phyloP scores from a whole-genome alignment of 768 basidiomycete species.

The Rhizopogon vinicolor region DNA sequence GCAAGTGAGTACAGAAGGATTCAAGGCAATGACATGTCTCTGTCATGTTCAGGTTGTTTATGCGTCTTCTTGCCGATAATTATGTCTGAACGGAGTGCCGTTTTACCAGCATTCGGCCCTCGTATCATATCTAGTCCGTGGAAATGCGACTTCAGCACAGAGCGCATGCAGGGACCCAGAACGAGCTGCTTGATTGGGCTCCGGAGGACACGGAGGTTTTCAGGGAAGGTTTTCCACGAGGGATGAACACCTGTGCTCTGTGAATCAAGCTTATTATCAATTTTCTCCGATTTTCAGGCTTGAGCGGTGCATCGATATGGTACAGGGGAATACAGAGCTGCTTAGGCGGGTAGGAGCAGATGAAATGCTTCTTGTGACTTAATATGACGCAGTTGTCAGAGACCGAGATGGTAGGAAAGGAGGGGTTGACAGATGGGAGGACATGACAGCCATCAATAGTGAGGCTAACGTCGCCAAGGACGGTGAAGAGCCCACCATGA shows the following conservation, averaged over 20 bases:
- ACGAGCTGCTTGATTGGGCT: constrained; percentile 28
- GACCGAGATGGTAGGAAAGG: constrained; percentile 52
- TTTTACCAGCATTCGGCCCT: too few species aligned
- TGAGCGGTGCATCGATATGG: constrained; percentile 45
- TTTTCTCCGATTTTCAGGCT: constrained; percentile 26
- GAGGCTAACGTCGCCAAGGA: constrained; percentile 54
- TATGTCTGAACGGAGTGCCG: too few species aligned
- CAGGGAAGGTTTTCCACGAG: constrained; percentile 44
- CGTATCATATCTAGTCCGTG: too few species aligned
- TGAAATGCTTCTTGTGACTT: constrained; percentile 64
- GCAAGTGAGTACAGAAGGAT: too few species aligned
- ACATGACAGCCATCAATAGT: constrained; percentile 61
- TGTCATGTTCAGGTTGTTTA: too few species aligned
- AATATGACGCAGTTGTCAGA: constrained; percentile 62
- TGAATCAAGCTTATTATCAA: constrained; percentile 74
- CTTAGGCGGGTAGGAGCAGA: constrained; percentile 74
- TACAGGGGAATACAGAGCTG: constrained; percentile 52
- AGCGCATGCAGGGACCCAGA: constrained; percentile 7
- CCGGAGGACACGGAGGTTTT: constrained; percentile 61
- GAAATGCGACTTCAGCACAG: background rate
- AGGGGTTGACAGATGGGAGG: constrained; percentile 36
- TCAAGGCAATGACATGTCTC: too few species aligned
- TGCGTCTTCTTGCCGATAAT: too few species aligned
- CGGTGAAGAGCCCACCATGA: constrained; percentile 36
- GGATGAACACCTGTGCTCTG: constrained; percentile 69